A percentile compares a stretch with the other conserved stretches of the same genome.
Conservation (phyloP, 495 filamentous ascomycete genomes). For the Pseudevernia furfuracea region DNA sequence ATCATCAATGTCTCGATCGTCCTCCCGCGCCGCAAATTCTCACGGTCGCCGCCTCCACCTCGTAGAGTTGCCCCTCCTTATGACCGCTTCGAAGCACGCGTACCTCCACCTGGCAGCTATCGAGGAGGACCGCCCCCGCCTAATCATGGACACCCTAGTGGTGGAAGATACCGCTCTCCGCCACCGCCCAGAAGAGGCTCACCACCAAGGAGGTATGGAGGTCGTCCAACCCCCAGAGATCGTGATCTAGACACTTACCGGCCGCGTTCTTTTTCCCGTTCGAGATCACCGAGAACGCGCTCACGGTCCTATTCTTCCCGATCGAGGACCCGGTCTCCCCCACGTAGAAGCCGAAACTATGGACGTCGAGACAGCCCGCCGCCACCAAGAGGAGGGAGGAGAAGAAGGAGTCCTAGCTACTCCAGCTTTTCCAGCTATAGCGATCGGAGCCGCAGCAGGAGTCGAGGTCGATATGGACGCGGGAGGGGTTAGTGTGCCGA, state of each 20-base stretch:
- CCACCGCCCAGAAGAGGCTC: constrained; percentile 33
- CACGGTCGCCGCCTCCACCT: constrained; percentile 42
- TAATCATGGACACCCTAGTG: constrained; percentile 10
- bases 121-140: constrained; percentile 26
- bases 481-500: constrained; percentile 4
- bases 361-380: constrained; percentile 30
- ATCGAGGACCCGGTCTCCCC: constrained; percentile 24
- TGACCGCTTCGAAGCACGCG: constrained; percentile 32
- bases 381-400: constrained; percentile 32
- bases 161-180: constrained; percentile 25
- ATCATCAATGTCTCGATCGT: constrained; percentile 89
- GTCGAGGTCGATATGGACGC: constrained; percentile 34
- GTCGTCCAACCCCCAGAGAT: constrained; percentile 31
- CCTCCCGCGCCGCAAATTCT: constrained; percentile 64
- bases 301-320: constrained; percentile 27
- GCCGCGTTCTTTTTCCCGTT: constrained; percentile 40
- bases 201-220: constrained; percentile 34
- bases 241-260: constrained; percentile 43
- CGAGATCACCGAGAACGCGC: constrained; percentile 35
- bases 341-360: constrained; percentile 31
- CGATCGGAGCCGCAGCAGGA: constrained; percentile 40
- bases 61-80: constrained; percentile 30
- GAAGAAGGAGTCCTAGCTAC: constrained; percentile 49
- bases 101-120: constrained; percentile 28
- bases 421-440: constrained; percentile 46